Percentiles rank a stretch among this genome's conserved stretches.
Evolutionary conservation across 148 eudicot genomes (phyloP).

Genomic region (Rhododendron kiyosumense): DNA sequence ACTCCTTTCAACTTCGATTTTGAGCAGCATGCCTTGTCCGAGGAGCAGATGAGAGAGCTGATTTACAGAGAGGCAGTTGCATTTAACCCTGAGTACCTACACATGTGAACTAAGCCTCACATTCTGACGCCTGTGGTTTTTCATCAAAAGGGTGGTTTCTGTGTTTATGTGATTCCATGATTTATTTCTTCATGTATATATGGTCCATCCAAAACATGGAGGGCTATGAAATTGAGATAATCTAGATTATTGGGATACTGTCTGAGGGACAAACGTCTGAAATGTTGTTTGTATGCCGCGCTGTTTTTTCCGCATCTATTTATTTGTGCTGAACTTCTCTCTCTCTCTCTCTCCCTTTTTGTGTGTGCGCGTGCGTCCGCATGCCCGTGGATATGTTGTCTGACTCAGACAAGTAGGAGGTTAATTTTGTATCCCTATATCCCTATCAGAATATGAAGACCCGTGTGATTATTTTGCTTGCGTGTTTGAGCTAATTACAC

Average conservation of each 20-base stretch:
- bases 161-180: not conserved
- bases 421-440: not conserved
- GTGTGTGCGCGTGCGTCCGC: too few species aligned
- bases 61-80: slow-evolving; percentile 89
- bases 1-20: slow-evolving; percentile 41
- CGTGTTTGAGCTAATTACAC: not conserved
- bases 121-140: slow-evolving; percentile 1
- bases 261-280: not conserved
- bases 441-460: not conserved
- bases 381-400: not conserved
- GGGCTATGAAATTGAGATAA: slow-evolving; percentile 1
- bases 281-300: not conserved
- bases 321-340: not conserved
- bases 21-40: slow-evolving; percentile 78
- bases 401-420: not conserved
- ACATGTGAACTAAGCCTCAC: slow-evolving; percentile 14
- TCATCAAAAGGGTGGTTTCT: slow-evolving; percentile 4
- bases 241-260: not conserved
- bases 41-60: slow-evolving; percentile 94
- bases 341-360: not conserved
- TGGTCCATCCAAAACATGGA: slow-evolving; percentile 9
- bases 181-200: slow-evolving; percentile 19
- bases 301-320: not conserved
- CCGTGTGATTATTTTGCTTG: not conserved
- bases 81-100: slow-evolving; percentile 82